phyloP scores from a whole-genome alignment of 805 yeast species.

The Babjeviella inositovora region DNA sequence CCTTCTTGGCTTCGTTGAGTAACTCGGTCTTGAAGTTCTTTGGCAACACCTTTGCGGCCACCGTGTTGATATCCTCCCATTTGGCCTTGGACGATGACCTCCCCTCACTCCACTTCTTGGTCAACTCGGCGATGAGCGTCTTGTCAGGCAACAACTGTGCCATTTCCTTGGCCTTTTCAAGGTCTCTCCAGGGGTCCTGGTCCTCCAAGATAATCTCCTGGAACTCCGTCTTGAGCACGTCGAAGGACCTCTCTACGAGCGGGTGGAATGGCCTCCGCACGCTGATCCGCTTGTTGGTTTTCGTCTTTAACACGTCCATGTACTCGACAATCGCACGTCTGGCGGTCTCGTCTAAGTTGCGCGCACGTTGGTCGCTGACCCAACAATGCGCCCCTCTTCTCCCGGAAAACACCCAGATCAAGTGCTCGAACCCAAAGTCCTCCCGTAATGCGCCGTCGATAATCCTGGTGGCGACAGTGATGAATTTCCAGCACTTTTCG shows the following conservation, averaged over 20 bases:
- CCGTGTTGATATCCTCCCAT: constrained; percentile 62
- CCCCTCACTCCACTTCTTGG: constrained; percentile 38
- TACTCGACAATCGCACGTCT: constrained; percentile 76
- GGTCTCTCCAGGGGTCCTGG: constrained; percentile 76
- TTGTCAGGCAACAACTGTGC: constrained; percentile 50
- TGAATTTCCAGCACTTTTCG: constrained; percentile 84
- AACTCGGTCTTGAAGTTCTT: constrained; percentile 23
- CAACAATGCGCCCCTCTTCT: constrained; percentile 99
- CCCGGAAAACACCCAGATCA: constrained; percentile 94
- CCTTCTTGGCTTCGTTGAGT: constrained; percentile 63
- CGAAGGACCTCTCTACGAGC: constrained; percentile 60
- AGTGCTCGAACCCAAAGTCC: constrained; percentile 79
- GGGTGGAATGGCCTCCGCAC: constrained; percentile 83
- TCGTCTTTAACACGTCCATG: constrained; percentile 51
- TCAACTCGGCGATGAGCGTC: constrained; percentile 31
- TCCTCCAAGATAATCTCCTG: constrained; percentile 51
- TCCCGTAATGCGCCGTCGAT: constrained; percentile 57
- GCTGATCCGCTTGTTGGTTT: constrained; percentile 33
- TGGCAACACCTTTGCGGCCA: constrained; percentile 30
- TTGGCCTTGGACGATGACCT: constrained; percentile 40
- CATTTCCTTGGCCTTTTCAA: constrained; percentile 34
- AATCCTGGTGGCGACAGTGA: constrained; percentile 68
- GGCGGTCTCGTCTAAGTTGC: constrained; percentile 53
- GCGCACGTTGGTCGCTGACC: constrained; percentile 80
- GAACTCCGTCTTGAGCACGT: constrained; percentile 48